Evolutionary conservation across 2,329 filamentous ascomycete species (phyloP).

Genomic region (Aspergillus persii): DNA sequence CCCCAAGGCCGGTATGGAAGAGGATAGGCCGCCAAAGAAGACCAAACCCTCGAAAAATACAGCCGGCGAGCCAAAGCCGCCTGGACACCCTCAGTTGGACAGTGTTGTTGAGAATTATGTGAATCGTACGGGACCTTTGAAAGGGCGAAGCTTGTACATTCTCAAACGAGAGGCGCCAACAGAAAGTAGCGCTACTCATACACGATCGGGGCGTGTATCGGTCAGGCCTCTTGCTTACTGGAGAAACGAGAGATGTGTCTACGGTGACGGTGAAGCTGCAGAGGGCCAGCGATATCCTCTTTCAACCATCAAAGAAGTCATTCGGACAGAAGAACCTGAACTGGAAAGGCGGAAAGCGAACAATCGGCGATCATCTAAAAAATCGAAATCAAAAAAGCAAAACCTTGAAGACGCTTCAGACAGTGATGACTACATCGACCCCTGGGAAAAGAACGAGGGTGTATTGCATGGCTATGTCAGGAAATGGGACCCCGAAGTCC

Average conservation of each 20-base stretch:
- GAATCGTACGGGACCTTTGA: constrained; percentile 45
- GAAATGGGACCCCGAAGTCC: constrained; percentile 42
- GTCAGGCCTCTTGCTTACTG: constrained; percentile 79
- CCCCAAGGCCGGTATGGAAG: constrained; percentile 18
- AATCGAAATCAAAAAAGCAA: constrained; percentile 33
- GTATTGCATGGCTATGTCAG: constrained; percentile 45
- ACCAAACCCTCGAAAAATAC: constrained; percentile 25
- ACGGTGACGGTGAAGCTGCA: constrained; percentile 60
- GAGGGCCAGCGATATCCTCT: constrained; percentile 60
- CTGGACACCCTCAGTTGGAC: constrained; percentile 38
- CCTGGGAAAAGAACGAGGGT: constrained; percentile 46
- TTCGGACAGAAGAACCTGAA: constrained; percentile 66
- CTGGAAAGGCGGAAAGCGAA: constrained; percentile 39
- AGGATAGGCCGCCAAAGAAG: constrained; percentile 33
- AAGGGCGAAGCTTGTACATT: constrained; percentile 50
- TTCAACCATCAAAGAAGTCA: constrained; percentile 71
- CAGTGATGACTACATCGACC: constrained; percentile 40
- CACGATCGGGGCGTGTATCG: constrained; percentile 75
- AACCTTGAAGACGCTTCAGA: constrained; percentile 38
- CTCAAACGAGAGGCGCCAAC: constrained; percentile 52
- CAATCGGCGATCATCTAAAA: constrained; percentile 36
- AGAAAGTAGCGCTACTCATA: constrained; percentile 58
- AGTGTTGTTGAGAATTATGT: constrained; percentile 45
- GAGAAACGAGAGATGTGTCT: constrained; percentile 77
- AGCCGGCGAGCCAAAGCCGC: constrained; percentile 24